A percentile compares a stretch with the other conserved stretches of the same genome.
phyloP scores from a whole-genome alignment of 805 yeast genomes.

The Metschnikowia baotianmanensis region DNA sequence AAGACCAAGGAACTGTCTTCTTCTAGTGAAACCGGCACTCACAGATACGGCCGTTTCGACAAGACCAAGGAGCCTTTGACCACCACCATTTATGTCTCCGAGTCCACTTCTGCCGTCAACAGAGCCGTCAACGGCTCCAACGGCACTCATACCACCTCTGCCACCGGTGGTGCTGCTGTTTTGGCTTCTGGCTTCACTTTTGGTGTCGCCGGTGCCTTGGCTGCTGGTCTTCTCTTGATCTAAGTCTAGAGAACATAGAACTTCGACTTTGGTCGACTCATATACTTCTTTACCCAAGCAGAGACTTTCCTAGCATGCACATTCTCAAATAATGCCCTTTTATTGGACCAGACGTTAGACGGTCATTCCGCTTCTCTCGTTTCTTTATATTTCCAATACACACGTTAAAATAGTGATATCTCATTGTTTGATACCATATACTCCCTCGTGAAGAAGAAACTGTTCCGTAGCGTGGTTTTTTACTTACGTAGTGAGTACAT shows the following conservation, averaged over 20 bases:
- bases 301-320: neutral
- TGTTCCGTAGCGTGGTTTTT: too few relatives aligned
- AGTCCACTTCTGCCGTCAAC: conserved; percentile 13
- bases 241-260: conserved; percentile 9
- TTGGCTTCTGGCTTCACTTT: conserved; percentile 21
- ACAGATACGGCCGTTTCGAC: conserved; percentile 55
- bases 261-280: too few relatives aligned
- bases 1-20: conserved; percentile 17
- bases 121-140: conserved; percentile 23
- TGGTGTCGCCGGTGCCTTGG: conserved; percentile 43
- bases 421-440: too few relatives aligned
- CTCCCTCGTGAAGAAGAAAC: too few relatives aligned
- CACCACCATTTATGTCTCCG: conserved; percentile 34
- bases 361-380: too few relatives aligned
- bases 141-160: conserved; percentile 22
- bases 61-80: conserved; percentile 33
- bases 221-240: conserved; percentile 49
- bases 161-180: conserved; percentile 23
- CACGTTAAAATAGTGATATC: too few relatives aligned
- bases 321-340: neutral
- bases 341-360: too few relatives aligned
- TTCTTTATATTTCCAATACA: too few relatives aligned
- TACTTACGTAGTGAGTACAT: too few relatives aligned
- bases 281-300: too few relatives aligned
- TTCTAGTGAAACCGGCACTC: conserved; percentile 33